Evolutionary conservation across 768 basidiomycete species (phyloP), one percentile per base, ranked within the genome.

Genomic region (Collybia sp.): DNA sequence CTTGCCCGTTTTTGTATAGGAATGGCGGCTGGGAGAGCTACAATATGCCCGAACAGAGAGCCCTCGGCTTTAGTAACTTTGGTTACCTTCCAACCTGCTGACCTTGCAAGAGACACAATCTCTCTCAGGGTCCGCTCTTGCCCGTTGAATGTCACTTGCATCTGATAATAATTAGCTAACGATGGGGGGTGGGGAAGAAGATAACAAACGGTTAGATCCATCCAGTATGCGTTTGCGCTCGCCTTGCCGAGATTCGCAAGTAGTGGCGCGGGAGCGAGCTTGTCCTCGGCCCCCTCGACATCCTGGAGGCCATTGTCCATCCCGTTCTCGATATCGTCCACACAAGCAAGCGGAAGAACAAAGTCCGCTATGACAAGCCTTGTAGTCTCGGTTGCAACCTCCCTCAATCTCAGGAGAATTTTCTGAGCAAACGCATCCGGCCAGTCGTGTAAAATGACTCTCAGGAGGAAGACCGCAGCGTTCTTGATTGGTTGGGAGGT

Each of bases 371-470:
- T 74, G 30, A 91, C 65, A 2, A 90, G 68, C 47, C 68, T 76
- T 18, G 87, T 88, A 2, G 69, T 61, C 0, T 73, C 72, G 4
- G 67, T 62, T 3, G 77, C 73, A 6, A 76, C 74, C 43, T 72
- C 69, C 18, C 76, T 64, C 30, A 77, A 61, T 1, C 64, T 62
- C 13, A 73, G 54, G 5, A 78, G 65, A 35, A 79, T 76, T 42
- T 59, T 58, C 30, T 70, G 66, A 16, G 77, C 79, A 51, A 66
- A 73, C 1, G 66, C 67, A 51, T 89, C 83, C 1, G 85, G 81
- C 87, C 88, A 89, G 55, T 91, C 88, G 53, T 91, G 88, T 30
- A 86, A 68, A 33, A 88, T 76, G 15, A 82, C 80, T 17, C 87
- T 78, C 25, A 88, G 67, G 30, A 89, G 68, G 57, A 82, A 91